Base-by-base conservation (phyloP, 352 stramenopile genomes). In the Globisporangium nunn region DNA sequence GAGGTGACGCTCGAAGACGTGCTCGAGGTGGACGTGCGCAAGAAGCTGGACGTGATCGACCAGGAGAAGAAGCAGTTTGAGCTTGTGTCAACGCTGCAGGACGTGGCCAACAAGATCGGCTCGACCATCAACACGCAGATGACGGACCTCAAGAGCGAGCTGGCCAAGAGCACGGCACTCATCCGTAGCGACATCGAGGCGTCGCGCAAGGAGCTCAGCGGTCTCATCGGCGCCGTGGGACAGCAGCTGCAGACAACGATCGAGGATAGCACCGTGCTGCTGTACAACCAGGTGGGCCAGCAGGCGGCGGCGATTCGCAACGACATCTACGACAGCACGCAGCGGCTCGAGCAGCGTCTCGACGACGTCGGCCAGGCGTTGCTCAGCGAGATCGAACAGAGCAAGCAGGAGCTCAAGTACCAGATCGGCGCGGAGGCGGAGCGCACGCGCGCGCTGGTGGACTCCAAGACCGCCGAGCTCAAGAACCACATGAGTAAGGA, bases 21-120 rank as follows among this genome's bases (percentile, higher is more conserved):
- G 7, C 35, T 37, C 2, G 61, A 67, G 46, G 61, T 67, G 15
- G 55, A 63, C 56, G 61, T 63, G 31, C 61, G 61, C 61, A 67
- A 67, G 55, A 44, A 66, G 31, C 45, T 66, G 6, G 60, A 66
- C 33, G 60, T 66, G 43, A 50, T 62, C 50, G 60, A 61, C 55
- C 31, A 44, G 37, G 51, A 67, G 51, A 67, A 56, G 28, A 63
- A 63, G 47, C 55, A 63, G 18, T 62, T 60, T 11, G 61, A 67
- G 51, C 48, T 60, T 39, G 62, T 67, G 18, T 50, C 50, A 39
- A 46, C 55, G 45, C 53, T 60, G 14, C 61, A 67, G 50, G 56
- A 57, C 8, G 33, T 48, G 18, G 51, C 61, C 1, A 67, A 67
- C 55, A 29, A 60, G 40, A 46, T 67, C 35, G 61, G 60, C 10